Evolutionary conservation across 768 basidiomycete genomes (phyloP).

Genomic region (Gloeophyllum trabeum): DNA sequence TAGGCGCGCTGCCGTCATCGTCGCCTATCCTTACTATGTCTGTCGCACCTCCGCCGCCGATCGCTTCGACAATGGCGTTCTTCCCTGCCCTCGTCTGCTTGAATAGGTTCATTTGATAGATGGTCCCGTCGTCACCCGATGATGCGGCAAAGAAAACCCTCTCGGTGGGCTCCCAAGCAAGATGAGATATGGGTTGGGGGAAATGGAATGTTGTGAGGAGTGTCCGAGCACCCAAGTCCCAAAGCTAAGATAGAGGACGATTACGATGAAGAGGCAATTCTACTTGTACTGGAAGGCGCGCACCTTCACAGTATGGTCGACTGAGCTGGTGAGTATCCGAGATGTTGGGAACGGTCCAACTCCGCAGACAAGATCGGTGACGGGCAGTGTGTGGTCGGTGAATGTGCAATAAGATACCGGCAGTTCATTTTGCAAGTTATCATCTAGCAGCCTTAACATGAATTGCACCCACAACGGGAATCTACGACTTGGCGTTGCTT

Average conservation of each 20-base stretch:
- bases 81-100: conserved; percentile 13
- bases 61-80: conserved; percentile 34
- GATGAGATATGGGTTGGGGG: conserved; percentile 56
- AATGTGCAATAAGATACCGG: conserved; percentile 71
- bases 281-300: conserved; percentile 4
- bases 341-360: conserved; percentile 69
- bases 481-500: conserved; percentile 14
- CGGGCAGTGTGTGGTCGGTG: conserved; percentile 85
- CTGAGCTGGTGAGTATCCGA: conserved; percentile 67
- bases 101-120: conserved; percentile 77
- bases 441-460: conserved; percentile 55
- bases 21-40: conserved; percentile 65
- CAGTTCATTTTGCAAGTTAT: conserved; percentile 62
- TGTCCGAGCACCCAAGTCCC: conserved; percentile 66
- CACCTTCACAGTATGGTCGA: conserved; percentile 91
- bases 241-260: conserved; percentile 38
- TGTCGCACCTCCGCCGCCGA: conserved; percentile 62
- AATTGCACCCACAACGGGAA: conserved; percentile 7
- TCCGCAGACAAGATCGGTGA: conserved; percentile 76
- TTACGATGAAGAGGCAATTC: conserved; percentile 6
- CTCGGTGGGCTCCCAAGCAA: conserved; percentile 79
- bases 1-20: conserved; percentile 31
- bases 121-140: conserved; percentile 19
- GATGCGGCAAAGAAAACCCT: conserved; percentile 85
- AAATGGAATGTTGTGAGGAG: conserved; percentile 85